These are phyloP conservation scores for Pythium insidiosum DNA, from an alignment of 352 stramenopile species.

Conservation along the genomic window DNA sequence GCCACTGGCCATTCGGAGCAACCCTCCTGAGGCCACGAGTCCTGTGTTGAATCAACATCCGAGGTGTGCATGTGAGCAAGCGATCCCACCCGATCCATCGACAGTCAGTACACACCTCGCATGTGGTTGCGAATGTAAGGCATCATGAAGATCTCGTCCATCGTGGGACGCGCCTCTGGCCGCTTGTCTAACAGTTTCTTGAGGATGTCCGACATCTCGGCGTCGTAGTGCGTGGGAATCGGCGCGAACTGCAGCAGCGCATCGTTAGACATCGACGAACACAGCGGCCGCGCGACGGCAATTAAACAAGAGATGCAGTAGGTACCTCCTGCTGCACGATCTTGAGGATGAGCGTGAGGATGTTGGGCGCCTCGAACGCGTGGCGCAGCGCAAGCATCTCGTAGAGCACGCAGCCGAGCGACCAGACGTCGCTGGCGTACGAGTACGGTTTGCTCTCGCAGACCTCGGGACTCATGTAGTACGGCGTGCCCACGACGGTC, in stretches of 20 bases:
- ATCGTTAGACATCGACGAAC: not conserved
- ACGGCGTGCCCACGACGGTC: conserved; percentile 89
- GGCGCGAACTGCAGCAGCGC: conserved; percentile 30
- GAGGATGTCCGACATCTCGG: conserved; percentile 44
- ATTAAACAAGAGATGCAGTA: not conserved
- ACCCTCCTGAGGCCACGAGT: conserved; percentile 47
- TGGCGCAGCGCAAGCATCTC: conserved; percentile 82
- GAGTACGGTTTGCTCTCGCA: conserved; percentile 91
- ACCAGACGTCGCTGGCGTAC: conserved; percentile 88
- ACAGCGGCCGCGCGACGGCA: not conserved
- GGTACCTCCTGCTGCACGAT: conserved; percentile 75
- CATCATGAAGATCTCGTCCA: conserved; percentile 69
- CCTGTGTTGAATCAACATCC: too few relatives aligned
- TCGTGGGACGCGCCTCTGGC: conserved; percentile 47
- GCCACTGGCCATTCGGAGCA: conserved; percentile 29
- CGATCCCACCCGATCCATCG: not conserved
- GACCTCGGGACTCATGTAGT: conserved; percentile 93
- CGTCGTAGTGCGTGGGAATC: conserved; percentile 49
- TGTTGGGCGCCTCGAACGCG: conserved; percentile 80
- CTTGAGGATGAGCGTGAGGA: conserved; percentile 76
- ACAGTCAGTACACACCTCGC: conserved; percentile 20
- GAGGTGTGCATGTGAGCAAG: too few relatives aligned
- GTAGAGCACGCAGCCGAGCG: too few relatives aligned
- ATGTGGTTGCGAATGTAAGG: conserved; percentile 74
- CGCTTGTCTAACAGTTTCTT: conserved; percentile 53